phyloP scores from a whole-genome alignment of 2,329 filamentous ascomycete genomes.

The Botrytis byssoidea region DNA sequence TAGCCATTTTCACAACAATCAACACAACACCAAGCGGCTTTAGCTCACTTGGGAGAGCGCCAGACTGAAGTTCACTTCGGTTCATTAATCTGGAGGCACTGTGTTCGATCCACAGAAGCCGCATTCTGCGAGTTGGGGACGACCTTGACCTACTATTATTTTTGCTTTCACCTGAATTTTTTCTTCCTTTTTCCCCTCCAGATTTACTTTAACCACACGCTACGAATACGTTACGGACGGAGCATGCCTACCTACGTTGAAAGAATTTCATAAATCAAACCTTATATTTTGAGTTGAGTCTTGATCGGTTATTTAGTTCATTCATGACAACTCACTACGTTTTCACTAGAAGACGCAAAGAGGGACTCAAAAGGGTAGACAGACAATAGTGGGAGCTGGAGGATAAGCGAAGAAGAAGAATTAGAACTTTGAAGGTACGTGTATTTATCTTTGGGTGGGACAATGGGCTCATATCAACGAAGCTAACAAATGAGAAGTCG shows the following conservation, averaged over 20 bases:
- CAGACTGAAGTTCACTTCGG: conserved; percentile 23
- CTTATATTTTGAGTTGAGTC: background rate
- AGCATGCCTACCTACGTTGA: background rate
- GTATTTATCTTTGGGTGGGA: background rate
- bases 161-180: background rate
- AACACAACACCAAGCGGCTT: conserved; percentile 16
- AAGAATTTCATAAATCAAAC: background rate
- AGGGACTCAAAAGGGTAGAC: background rate
- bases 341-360: background rate
- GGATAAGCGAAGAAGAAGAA: background rate
- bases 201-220: background rate
- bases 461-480: background rate
- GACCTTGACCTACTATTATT: background rate
- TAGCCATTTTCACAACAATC: rapidly evolving
- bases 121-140: conserved; percentile 17
- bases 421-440: background rate
- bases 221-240: background rate
- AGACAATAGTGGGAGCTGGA: background rate
- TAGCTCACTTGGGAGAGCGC: conserved; percentile 24
- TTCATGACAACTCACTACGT: background rate
- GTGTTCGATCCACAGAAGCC: conserved; percentile 24
- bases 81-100: conserved; percentile 21
- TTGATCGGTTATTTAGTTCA: background rate
- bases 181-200: background rate
- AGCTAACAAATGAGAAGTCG: background rate